Evolutionary conservation across 108 stramenopile species (phyloP).

Genomic region (Fragilaria crotonensis): DNA sequence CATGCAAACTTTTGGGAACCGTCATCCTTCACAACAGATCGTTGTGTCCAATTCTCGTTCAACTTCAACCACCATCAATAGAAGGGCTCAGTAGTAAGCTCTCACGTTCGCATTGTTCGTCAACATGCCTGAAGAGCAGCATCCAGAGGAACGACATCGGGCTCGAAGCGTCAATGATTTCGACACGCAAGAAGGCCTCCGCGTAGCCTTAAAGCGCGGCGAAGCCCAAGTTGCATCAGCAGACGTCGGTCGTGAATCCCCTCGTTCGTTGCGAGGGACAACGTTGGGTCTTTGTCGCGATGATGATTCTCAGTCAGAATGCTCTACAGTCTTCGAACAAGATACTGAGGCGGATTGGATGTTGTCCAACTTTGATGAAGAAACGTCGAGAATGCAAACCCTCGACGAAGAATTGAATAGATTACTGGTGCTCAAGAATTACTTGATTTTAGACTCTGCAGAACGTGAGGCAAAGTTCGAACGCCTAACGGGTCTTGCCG

Average conservation of each 20-base stretch:
- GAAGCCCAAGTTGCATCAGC: not conserved
- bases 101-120: too few species aligned
- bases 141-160: too few species aligned
- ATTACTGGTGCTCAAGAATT: constrained; percentile 39
- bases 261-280: not conserved
- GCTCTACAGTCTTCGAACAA: not conserved
- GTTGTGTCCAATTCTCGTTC: too few species aligned
- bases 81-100: too few species aligned
- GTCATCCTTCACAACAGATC: too few species aligned
- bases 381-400: constrained; percentile 13
- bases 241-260: not conserved
- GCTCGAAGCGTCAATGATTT: constrained; percentile 3
- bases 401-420: constrained; percentile 39
- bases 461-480: constrained; percentile 17
- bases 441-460: constrained; percentile 43
- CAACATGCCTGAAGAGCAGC: too few species aligned
- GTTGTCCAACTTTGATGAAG: constrained; percentile 14
- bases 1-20: too few species aligned
- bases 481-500: constrained; percentile 15
- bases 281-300: not conserved
- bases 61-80: too few species aligned
- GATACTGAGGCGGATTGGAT: constrained; percentile 26
- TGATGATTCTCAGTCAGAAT: not conserved
- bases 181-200: not conserved
- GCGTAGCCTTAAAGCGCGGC: not conserved